These are phyloP conservation scores for Colletotrichum ledebouriae DNA, from an alignment of 2,329 filamentous ascomycete species.

Conservation along the genomic window DNA sequence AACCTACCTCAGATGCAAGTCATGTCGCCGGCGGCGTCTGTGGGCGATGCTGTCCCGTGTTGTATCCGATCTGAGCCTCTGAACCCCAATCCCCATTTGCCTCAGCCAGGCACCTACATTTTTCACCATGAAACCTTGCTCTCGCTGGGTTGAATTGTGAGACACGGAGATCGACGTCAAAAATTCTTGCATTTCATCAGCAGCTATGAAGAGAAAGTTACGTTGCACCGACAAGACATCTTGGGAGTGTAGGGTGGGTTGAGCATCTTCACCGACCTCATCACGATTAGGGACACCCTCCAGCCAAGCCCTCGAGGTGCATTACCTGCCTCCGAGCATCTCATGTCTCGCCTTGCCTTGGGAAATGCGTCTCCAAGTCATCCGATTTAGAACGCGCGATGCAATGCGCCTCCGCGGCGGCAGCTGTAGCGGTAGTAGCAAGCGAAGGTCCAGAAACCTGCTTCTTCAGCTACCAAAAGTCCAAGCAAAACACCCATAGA, in stretches of 20 bases:
- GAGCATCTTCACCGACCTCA: slow-evolving; percentile 4
- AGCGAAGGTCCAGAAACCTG: slow-evolving; percentile 2
- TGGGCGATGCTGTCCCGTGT: too few relatives aligned
- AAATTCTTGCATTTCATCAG: not conserved
- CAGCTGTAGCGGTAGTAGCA: not conserved
- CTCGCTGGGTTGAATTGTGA: slow-evolving; percentile 10
- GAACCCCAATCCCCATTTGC: not conserved
- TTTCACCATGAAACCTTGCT: not conserved
- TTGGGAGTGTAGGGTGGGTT: slow-evolving; percentile 1
- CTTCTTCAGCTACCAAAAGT: slow-evolving; percentile 1
- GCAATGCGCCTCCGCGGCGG: not conserved
- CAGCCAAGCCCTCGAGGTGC: slow-evolving; percentile 4
- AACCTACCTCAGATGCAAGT: slow-evolving; percentile 14
- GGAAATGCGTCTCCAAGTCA: not conserved
- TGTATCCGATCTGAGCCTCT: slow-evolving; percentile 14
- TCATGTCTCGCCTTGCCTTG: not conserved
- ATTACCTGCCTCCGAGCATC: too few relatives aligned
- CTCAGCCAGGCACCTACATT: slow-evolving; percentile 27
- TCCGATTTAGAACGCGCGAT: slow-evolving; percentile 13
- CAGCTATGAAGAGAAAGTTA: not conserved
- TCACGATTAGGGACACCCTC: not conserved
- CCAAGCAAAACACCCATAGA: not conserved
- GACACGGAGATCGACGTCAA: not conserved
- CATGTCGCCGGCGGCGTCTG: not conserved
- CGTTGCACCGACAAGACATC: not conserved